Percentiles rank a stretch among this genome's conserved stretches.
Conservation (phyloP, 2,329 filamentous ascomycete genomes). For the Aspergillus melleus region DNA sequence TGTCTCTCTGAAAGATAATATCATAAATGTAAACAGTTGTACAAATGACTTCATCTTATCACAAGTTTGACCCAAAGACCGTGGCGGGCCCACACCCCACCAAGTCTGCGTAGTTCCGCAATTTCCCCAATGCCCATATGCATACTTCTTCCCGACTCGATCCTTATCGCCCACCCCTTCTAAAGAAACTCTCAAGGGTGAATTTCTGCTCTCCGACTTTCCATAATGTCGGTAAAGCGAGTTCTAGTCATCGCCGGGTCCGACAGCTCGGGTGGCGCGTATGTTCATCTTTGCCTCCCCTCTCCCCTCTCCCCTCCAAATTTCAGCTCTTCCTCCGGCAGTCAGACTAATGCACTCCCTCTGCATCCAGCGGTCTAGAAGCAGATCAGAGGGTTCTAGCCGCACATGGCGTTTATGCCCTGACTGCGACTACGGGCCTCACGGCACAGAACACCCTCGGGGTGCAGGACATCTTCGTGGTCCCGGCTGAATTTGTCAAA, state of each 20-base stretch:
- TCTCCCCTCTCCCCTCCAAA: conserved; percentile 11
- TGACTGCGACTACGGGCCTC: conserved; percentile 91
- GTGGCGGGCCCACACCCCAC: background rate
- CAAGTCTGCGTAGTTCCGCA: background rate
- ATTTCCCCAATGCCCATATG: background rate
- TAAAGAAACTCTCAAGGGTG: background rate
- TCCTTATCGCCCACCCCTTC: background rate
- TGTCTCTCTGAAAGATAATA: too few relatives aligned
- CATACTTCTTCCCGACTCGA: background rate
- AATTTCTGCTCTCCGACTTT: conserved; percentile 7
- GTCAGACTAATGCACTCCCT: conserved; percentile 19
- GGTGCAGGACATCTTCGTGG: conserved; percentile 76
- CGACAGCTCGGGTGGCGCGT: conserved; percentile 89
- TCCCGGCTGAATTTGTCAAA: conserved; percentile 74
- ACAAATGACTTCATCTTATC: background rate
- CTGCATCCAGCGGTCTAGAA: conserved; percentile 73
- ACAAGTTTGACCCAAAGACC: background rate
- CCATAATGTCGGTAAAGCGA: conserved; percentile 44
- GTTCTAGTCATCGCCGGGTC: conserved; percentile 85
- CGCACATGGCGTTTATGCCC: conserved; percentile 89
- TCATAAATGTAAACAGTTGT: background rate
- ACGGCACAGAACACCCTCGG: conserved; percentile 94
- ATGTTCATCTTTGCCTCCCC: conserved; percentile 39
- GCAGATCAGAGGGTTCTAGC: conserved; percentile 94
- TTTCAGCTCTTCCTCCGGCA: background rate